A percentile compares a stretch with the other conserved stretches of the same genome.
Conservation (phyloP, 1,284 basidiomycete genomes). For the Cryptococcus sp. region DNA sequence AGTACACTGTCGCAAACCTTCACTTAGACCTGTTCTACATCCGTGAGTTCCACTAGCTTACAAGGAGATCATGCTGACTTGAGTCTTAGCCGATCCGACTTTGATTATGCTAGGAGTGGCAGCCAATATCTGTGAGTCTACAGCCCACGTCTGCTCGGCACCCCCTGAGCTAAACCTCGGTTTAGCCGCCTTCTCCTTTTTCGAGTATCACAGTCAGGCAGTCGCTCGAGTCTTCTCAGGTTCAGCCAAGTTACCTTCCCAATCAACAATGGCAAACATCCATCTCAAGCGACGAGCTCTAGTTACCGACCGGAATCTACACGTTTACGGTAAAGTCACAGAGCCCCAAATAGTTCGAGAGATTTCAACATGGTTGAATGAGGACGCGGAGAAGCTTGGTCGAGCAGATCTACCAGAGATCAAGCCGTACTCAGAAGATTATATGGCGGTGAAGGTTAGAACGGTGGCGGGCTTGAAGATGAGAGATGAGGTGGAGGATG, state of each 20-base stretch:
- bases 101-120: conserved; percentile 46
- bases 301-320: conserved; percentile 6
- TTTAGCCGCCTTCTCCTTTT: conserved; percentile 21
- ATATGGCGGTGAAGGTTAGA: conserved; percentile 1
- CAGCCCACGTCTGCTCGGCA: not conserved
- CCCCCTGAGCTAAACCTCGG: not conserved
- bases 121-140: conserved; percentile 17
- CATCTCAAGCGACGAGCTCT: conserved; percentile 11
- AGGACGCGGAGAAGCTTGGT: conserved; percentile 15
- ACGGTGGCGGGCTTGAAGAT: conserved; percentile 2
- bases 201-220: conserved; percentile 22
- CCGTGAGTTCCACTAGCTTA: not conserved
- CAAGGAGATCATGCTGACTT: too few species aligned
- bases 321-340: conserved; percentile 16
- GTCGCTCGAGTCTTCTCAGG: conserved; percentile 19
- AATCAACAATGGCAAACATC: not conserved
- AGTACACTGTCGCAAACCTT: conserved; percentile 48
- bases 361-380: conserved; percentile 26
- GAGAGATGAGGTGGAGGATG: conserved; percentile 2
- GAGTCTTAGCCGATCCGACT: conserved; percentile 51
- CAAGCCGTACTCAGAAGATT: conserved; percentile 4
- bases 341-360: conserved; percentile 20
- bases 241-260: conserved; percentile 17
- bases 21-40: conserved; percentile 56
- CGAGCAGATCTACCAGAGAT: not conserved